Base-by-base conservation (phyloP, 192 early-diverging fungal genomes). In the Backusella psychrophila region DNA sequence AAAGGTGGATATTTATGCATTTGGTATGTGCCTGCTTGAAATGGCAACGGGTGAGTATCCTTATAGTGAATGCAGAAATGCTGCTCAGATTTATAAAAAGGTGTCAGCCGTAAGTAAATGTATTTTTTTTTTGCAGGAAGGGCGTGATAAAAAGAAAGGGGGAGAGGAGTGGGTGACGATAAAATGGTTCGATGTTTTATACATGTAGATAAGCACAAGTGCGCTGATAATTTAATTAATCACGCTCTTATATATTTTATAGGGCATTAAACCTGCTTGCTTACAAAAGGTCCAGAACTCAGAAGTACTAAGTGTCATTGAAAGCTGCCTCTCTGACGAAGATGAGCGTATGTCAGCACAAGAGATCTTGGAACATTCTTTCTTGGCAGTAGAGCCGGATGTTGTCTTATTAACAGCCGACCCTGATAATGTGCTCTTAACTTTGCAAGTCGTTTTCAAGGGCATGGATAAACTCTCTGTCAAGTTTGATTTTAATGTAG, bases 1-100 rank as follows among this genome's bases (percentile, higher is more conserved):
- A 85, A 92, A 92, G 75, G 95, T 95, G 34, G 95, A 96, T 77
- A 92, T 95, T 66, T 96, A 95, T 83, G 93, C 95, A 44, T 96
- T 95, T 87, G 95, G 95, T 66, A 92, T 96, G 92, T 92, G 93
- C 87, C 78, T 88, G 56, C 78, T 91, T 6, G 88, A 90, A 75
- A 87, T 90, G 86, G 84, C 89, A n/a, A 95, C 93, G 11, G 91
- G 91, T 46, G 93, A 96, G 73, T 96, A 95, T 87, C 95, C 95
- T 4, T 96, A 95, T 82, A 83, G 81, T 44, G 95, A 96, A 76
- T 95, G 93, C 77, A 88, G 83, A 21, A 96, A 96, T 81, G 91
- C 91, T 44, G 91, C 93, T 12, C 93, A 95, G 76, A 93, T 96
- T 67, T 96, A 92, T 76, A 90, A 91, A 35, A 93, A 94, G 72